Evolutionary conservation across 2,329 filamentous ascomycete species (phyloP).

Genomic region (Colletotrichum sublineola): DNA sequence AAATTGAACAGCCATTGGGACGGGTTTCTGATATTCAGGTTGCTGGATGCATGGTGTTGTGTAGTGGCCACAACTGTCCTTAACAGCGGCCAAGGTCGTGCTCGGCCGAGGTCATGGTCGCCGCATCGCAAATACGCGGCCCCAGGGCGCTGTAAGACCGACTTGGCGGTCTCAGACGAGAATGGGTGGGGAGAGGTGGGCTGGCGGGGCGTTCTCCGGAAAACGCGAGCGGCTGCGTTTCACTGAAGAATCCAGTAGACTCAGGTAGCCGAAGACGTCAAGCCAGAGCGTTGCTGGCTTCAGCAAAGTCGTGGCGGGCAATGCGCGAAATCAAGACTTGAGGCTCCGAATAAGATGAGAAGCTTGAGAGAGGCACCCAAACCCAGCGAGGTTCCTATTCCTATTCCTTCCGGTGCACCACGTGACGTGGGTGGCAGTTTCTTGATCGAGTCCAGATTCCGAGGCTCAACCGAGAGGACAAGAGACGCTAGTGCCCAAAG

Average conservation of each 20-base stretch:
- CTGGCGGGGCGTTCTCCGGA: background rate
- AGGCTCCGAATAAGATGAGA: background rate
- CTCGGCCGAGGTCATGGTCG: constrained; percentile 25
- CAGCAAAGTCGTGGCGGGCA: background rate
- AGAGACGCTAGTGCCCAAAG: constrained; percentile 1
- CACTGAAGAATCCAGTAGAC: background rate
- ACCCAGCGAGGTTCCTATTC: no score
- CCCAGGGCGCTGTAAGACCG: constrained; percentile 7
- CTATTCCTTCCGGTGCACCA: background rate
- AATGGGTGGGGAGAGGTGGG: constrained; percentile 23
- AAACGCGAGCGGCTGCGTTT: constrained; percentile 2
- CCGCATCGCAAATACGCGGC: constrained; percentile 16
- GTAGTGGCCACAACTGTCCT: background rate
- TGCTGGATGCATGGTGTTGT: background rate
- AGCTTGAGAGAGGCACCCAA: background rate
- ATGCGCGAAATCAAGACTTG: background rate
- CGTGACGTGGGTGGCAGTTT: constrained; percentile 2
- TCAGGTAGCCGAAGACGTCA: background rate
- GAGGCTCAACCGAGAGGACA: constrained; percentile 30
- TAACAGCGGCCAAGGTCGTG: background rate
- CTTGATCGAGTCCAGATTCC: constrained; percentile 7
- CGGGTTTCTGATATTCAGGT: background rate
- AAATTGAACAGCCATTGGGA: background rate
- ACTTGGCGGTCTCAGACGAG: constrained; percentile 29
- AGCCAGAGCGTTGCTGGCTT: background rate